Evolutionary conservation across 176 grass and related monocot species (phyloP), one percentile per base, ranked within the genome.

Genomic region (Lolium rigidum): DNA sequence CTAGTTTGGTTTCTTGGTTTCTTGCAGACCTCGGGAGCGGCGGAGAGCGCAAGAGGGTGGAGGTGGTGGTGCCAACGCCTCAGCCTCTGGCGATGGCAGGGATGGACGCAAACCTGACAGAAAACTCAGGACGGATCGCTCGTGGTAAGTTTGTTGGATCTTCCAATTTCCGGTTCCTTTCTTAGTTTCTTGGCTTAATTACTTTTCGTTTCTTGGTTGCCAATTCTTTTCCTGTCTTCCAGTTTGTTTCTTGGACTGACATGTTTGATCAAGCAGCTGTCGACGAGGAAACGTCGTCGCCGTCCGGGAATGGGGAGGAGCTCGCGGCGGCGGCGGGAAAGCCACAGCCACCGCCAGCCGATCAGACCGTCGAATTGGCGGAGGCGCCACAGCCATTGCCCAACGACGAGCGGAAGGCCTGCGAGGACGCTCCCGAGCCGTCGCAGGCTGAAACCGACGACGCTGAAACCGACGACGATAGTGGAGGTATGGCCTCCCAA

Each of bases 1-100:
- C n/a, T n/a, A n/a, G 61, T 39, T 5, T 22, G 9, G 59, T 62
- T 62, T 60, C 57, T 62, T 71, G 38, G 68, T 71, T 71, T 70
- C 67, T 44, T 70, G 66, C 39, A 47, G 69, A 3, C 4, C 18
- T 5, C 20, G 39, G 69, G 69, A 72, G 69, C 41, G 69, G 20
- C 20, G 69, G 69, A 41, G 20, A 13, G 41, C 69, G 18, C 39
- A 11, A 2, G 18, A 14, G 41, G 69, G 39, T 1, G 39, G 18
- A 41, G 67, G 67, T 72, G 41, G 20, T 46, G 39, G n/a, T n/a
- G n/a, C 67, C 67, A 44, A 8, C 2, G 10, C 41, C 2, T 41
- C 69, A 72, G 10, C 17, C 37, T 70, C 66, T 20, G 7, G 35
- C 16, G 38, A 2, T 41, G 66, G 37, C 35, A 70, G 68, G 38